Evolutionary conservation across 495 filamentous ascomycete genomes (phyloP), one percentile per base, ranked within the genome.

Genomic region (Penicillium desertorum): DNA sequence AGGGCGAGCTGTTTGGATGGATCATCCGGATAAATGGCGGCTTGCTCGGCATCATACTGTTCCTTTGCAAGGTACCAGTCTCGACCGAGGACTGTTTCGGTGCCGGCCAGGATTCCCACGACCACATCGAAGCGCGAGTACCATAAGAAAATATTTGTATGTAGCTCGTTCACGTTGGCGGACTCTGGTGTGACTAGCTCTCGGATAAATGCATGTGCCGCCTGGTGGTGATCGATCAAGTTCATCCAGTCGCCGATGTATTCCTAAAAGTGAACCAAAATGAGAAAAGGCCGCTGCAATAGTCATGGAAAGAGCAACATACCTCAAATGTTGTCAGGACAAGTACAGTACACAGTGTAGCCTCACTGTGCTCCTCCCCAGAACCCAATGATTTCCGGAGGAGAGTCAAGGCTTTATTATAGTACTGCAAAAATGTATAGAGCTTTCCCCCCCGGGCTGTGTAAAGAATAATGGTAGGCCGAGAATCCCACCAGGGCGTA

Each of bases 251-350:
- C 94, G 9, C 94, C 94, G 54, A 96, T 81, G 63, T 89, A 94
- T 74, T 97, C 94, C 93, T 98, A 36, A 20, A 27, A 30, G 16
- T 27, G 17, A 19, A 6, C 11, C 6, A 29, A 37, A 37, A 19
- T 53, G 19, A 45, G 23, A 22, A 17, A 48, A 12, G 4, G 19
- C 57, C 46, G 64, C 23, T 32, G 41, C 3, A 43, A 46, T 25
- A 53, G 55, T 27, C 23, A 39, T 22, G 6, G 51, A 8, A 34
- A 7, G 4, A 29, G 36, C 30, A 30, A 53, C 76, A 68, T 80
- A 96, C 93, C 85, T 98, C 94, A 58, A 96, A 91, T 8, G 87
- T 92, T 44, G 92, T 92, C 41, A 98, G 84, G 60, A 97, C 91
- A 41, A 98, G 76, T 36, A 98, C 93, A 6, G 92, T 95, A 51